phyloP scores from a whole-genome alignment of 257 asterid species.

The Cruciata laevipes region DNA sequence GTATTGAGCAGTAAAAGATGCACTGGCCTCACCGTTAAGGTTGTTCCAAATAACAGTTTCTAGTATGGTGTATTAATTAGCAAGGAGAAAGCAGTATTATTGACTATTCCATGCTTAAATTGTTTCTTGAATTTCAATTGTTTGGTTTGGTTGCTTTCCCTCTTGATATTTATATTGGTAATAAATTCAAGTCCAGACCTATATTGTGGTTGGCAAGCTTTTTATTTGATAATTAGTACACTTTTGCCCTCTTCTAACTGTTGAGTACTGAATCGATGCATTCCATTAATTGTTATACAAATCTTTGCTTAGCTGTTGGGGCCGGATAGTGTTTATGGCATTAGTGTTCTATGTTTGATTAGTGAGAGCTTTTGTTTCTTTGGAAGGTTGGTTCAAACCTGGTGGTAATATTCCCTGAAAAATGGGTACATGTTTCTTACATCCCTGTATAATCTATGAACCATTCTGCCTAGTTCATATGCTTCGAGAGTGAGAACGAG shows the following conservation, averaged over 20 bases:
- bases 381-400: too few relatives aligned
- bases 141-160: neutral
- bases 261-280: neutral
- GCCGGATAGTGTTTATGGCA: neutral
- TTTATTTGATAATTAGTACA: neutral
- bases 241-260: neutral
- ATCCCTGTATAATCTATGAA: too few relatives aligned
- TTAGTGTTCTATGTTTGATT: neutral
- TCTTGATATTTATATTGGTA: neutral
- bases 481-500: too few relatives aligned
- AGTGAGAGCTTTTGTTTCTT: neutral
- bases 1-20: slow-evolving; percentile 29
- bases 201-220: neutral
- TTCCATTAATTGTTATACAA: too few relatives aligned
- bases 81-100: slow-evolving; percentile 1
- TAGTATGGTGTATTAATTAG: neutral
- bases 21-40: neutral
- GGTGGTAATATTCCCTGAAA: too few relatives aligned
- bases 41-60: neutral
- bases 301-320: neutral
- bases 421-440: too few relatives aligned
- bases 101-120: neutral
- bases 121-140: neutral
- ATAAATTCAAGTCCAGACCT: slow-evolving; percentile 11
- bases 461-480: too few relatives aligned